A percentile compares a stretch with the other conserved stretches of the same genome.
Evolutionary conservation across 2,329 filamentous ascomycete species (phyloP).

Genomic region (Alternaria infectoria): DNA sequence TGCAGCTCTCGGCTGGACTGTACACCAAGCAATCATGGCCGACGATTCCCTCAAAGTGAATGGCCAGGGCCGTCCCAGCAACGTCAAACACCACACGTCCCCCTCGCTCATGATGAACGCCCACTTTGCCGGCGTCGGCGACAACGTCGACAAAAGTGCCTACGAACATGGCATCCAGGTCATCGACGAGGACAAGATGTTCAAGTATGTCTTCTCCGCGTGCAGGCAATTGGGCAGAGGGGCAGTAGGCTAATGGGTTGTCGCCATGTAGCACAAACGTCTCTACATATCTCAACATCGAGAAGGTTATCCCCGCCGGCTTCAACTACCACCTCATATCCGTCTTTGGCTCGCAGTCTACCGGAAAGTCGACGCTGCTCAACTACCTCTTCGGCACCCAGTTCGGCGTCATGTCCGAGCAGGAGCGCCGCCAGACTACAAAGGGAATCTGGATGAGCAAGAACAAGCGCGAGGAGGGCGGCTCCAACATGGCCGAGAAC

Average conservation of each 20-base stretch:
- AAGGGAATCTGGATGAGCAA: conserved; percentile 99
- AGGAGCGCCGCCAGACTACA: conserved; percentile 91
- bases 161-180: conserved; percentile 97
- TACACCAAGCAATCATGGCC: conserved; percentile 36
- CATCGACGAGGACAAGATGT: conserved; percentile 93
- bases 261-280: conserved; percentile 68
- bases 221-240: neutral
- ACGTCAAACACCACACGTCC: conserved; percentile 50
- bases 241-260: conserved; percentile 25
- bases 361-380: conserved; percentile 94
- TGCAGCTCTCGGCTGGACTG: conserved; percentile 32
- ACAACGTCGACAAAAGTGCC: conserved; percentile 67
- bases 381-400: conserved; percentile 95
- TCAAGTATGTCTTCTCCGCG: conserved; percentile 72
- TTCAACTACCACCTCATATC: conserved; percentile 99
- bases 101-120: conserved; percentile 70
- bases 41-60: conserved; percentile 40
- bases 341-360: conserved; percentile 98
- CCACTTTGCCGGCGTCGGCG: conserved; percentile 75
- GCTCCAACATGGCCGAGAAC: conserved; percentile 84
- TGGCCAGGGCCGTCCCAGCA: conserved; percentile 44
- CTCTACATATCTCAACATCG: conserved; percentile 79
- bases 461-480: conserved; percentile 71
- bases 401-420: conserved; percentile 97
- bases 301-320: conserved; percentile 82